Base-by-base conservation (phyloP, 208 protist genomes). In the Leishmania tarentolae region DNA sequence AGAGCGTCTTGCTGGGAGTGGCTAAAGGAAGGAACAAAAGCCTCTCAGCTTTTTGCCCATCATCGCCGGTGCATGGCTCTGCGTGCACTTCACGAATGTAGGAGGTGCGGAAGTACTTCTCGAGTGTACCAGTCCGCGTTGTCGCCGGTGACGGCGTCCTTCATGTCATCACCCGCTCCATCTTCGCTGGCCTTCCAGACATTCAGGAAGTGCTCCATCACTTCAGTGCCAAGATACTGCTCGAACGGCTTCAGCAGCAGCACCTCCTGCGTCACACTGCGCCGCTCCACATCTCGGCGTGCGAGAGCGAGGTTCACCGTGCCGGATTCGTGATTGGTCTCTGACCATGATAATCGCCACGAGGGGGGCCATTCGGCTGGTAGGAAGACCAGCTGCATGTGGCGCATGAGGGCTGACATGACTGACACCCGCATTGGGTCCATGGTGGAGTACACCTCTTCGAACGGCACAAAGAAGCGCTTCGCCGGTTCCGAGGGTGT, bases 361-460 rank as follows among this genome's bases (percentile, higher is more conserved):
- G 78, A 31, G 21, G 70, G 52, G 1, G 87, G 74, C 90, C 90
- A 95, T 82, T 89, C 87, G 35, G 80, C 52, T 0, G 92, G 90
- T 78, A 83, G 87, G 79, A 96, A 96, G 44, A 92, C 70, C 4
- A 82, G 83, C 31, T 82, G 83, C 52, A 96, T 76, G 87, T 90
- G 84, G 46, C 86, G 88, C 78, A 94, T 81, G 44, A 93, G 69
- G 17, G 71, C 85, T 46, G 83, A 81, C 91, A 96, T 90, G 69
- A 96, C 91, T 3, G 92, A 94, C 35, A 90, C 83, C 0, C 87
- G 87, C 89, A 96, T 92, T 59, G 92, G 92, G 83, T 94, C 92
- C 5, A 92, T 59, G 15, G 76, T 63, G 73, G 85, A 42, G 83
- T 93, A 96, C 31, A 92, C 87, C 7, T 91, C 81, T 8, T 94